Percentiles rank a stretch among this genome's conserved stretches.
Conservation (phyloP, 1,284 basidiomycete species). For the Puccinia hordei region DNA sequence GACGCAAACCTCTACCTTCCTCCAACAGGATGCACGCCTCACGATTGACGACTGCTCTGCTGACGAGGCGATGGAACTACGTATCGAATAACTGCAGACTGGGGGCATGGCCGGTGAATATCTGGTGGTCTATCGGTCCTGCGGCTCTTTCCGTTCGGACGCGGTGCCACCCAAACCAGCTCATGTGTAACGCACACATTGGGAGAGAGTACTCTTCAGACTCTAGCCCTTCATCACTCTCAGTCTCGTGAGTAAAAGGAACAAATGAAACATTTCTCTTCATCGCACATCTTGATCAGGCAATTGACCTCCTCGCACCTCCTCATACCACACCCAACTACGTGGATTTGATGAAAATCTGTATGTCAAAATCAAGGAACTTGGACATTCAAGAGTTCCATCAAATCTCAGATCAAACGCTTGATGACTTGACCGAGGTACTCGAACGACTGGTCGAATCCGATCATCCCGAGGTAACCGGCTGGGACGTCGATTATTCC, state of each 20-base stretch:
- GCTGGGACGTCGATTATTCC: constrained; percentile 50
- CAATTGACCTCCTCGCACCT: not conserved
- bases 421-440: constrained; percentile 27
- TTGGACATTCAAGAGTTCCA: constrained; percentile 47
- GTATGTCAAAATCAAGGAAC: not conserved
- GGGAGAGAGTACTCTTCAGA: not conserved
- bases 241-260: constrained; percentile 21
- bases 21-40: not conserved
- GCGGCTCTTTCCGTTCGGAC: not conserved
- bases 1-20: too few relatives aligned
- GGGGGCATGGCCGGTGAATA: too few relatives aligned
- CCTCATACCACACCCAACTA: not conserved
- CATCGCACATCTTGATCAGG: not conserved
- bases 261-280: not conserved
- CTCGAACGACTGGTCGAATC: constrained; percentile 39
- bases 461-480: constrained; percentile 34
- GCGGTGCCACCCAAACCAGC: not conserved
- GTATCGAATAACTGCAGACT: not conserved
- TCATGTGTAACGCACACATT: too few relatives aligned
- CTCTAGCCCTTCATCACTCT: not conserved
- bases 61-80: not conserved
- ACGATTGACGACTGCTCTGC: not conserved
- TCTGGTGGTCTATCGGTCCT: too few relatives aligned
- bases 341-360: not conserved
- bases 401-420: constrained; percentile 45